Conservation (phyloP, 108 stramenopile species). For the Seminavis robusta region DNA sequence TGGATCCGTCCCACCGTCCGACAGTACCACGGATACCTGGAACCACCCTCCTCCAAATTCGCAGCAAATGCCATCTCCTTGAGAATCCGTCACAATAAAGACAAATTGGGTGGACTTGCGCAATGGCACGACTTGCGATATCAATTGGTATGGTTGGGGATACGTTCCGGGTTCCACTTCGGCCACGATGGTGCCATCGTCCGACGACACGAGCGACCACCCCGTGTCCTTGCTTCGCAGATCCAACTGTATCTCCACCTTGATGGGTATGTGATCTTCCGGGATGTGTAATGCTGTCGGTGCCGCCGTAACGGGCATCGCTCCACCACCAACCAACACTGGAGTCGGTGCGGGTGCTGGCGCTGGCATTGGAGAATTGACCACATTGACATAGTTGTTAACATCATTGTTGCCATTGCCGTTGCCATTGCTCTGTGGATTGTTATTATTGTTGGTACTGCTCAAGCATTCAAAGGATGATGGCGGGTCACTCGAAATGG, state of each 20-base stretch:
- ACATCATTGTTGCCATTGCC: too few relatives aligned
- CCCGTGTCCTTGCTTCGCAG: slow-evolving; percentile 25
- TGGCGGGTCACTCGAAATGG: slow-evolving; percentile 1
- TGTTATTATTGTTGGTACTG: too few relatives aligned
- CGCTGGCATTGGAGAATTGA: too few relatives aligned
- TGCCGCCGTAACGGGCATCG: too few relatives aligned
- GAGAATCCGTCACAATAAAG: slow-evolving; percentile 25
- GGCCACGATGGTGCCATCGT: slow-evolving; percentile 3
- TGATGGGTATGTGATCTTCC: slow-evolving; percentile 25
- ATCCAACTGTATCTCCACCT: slow-evolving; percentile 19
- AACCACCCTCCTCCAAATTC: slow-evolving; percentile 6
- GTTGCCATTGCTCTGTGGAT: too few relatives aligned
- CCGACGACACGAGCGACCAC: slow-evolving; percentile 14
- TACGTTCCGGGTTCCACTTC: slow-evolving; percentile 10
- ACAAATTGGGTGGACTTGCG: slow-evolving; percentile 9
- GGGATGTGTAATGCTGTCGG: too few relatives aligned
- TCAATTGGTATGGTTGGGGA: slow-evolving; percentile 7
- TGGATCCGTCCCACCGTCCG: too few relatives aligned
- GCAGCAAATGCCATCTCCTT: slow-evolving; percentile 36
- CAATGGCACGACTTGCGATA: background rate
- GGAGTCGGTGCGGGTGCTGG: too few relatives aligned
- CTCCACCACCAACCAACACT: too few relatives aligned
- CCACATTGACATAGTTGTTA: too few relatives aligned
- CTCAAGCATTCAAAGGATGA: background rate
- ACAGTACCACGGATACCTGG: too few relatives aligned